Conservation (phyloP, 441 rosid genomes). For the Dalechampia spathulata region DNA sequence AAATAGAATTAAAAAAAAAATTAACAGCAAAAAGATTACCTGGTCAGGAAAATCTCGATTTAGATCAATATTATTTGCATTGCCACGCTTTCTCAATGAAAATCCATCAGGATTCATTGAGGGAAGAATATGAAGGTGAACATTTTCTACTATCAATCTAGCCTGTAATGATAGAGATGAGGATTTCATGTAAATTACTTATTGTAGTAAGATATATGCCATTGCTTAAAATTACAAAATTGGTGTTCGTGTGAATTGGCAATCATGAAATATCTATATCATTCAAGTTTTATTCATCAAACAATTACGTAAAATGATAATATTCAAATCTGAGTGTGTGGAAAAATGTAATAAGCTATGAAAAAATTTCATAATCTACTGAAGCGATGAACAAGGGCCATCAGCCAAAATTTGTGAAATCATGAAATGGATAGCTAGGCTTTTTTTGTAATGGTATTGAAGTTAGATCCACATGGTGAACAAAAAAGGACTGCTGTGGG, state of each 20-base stretch:
- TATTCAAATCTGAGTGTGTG: background rate
- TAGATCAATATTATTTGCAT: conserved; percentile 83
- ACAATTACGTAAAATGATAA: background rate
- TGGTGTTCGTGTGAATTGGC: background rate
- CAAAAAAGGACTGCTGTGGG: background rate
- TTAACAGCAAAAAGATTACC: conserved; percentile 34
- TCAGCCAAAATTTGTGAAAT: background rate
- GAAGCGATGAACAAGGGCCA: background rate
- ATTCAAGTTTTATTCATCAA: background rate
- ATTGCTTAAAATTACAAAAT: background rate
- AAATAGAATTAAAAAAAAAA: background rate
- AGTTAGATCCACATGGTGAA: background rate
- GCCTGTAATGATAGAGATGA: conserved; percentile 40
- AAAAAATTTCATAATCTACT: background rate
- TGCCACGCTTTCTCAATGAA: conserved; percentile 59
- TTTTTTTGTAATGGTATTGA: background rate
- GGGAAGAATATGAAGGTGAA: conserved; percentile 94
- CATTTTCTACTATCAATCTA: conserved; percentile 60
- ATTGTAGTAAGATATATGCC: background rate
- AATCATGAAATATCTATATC: background rate
- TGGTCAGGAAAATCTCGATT: conserved; percentile 99
- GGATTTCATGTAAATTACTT: conserved; percentile 8
- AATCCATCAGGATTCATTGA: conserved; percentile 97
- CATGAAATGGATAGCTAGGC: background rate
- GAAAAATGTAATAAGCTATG: background rate